Evolutionary conservation across 2,329 filamentous ascomycete species (phyloP).

Genomic region (Aspergillus nomiae): DNA sequence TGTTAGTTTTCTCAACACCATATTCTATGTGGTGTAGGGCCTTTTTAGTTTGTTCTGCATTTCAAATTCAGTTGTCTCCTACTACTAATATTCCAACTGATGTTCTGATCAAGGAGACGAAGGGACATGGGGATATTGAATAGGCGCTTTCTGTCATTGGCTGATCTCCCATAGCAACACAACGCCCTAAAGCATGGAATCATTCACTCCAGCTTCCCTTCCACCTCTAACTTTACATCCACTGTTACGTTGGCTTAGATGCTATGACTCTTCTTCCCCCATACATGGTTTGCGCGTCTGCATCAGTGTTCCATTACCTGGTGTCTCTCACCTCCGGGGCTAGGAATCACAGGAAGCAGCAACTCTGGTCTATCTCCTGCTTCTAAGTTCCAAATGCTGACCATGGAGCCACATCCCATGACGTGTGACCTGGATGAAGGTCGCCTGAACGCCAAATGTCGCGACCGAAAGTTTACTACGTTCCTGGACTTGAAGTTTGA

Average conservation of each 20-base stretch:
- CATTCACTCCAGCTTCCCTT: background rate
- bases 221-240: background rate
- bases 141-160: background rate
- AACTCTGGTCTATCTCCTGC: background rate
- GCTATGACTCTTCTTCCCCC: background rate
- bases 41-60: background rate
- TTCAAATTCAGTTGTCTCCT: background rate
- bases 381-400: no score
- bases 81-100: background rate
- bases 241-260: background rate
- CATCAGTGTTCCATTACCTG: background rate
- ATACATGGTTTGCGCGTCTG: background rate
- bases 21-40: background rate
- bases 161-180: background rate
- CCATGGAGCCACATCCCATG: conserved; percentile 12
- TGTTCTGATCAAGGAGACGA: background rate
- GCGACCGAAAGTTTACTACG: conserved; percentile 22
- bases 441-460: conserved; percentile 12
- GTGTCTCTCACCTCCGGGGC: background rate
- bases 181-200: background rate
- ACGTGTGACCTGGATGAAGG: conserved; percentile 16
- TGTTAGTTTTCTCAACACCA: background rate
- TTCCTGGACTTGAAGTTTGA: conserved; percentile 26
- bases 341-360: background rate
- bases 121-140: background rate